phyloP scores from a whole-genome alignment of 179 eudicot genomes.

The Silene noctiflora region DNA sequence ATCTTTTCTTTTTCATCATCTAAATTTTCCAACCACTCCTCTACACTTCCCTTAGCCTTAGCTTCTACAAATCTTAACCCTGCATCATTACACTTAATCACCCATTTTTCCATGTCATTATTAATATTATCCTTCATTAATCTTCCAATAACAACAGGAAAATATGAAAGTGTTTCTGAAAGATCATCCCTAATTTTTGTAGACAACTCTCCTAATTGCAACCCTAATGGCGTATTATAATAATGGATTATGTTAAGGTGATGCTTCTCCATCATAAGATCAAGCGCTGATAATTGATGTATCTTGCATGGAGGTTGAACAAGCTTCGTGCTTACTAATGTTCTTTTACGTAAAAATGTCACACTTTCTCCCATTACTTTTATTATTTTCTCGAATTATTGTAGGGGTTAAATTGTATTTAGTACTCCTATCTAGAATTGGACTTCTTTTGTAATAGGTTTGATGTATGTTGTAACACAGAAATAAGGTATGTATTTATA shows the following conservation, averaged over 20 bases:
- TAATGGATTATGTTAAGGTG: slow-evolving; percentile 42
- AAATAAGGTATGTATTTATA: too few species aligned
- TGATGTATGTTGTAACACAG: too few species aligned
- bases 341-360: slow-evolving; percentile 37
- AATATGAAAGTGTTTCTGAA: slow-evolving; percentile 37
- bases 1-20: slow-evolving; percentile 48
- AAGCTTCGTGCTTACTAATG: slow-evolving; percentile 43
- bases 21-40: slow-evolving; percentile 47
- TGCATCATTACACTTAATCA: slow-evolving; percentile 63
- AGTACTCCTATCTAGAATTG: background rate
- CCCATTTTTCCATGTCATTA: slow-evolving; percentile 38
- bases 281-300: slow-evolving; percentile 42
- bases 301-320: slow-evolving; percentile 38
- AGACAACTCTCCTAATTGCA: slow-evolving; percentile 23
- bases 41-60: slow-evolving; percentile 52
- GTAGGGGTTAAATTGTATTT: background rate
- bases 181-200: slow-evolving; percentile 34
- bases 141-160: slow-evolving; percentile 46
- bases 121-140: slow-evolving; percentile 27
- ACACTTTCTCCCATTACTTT: slow-evolving; percentile 28
- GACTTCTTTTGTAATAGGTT: background rate
- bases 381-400: background rate
- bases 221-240: slow-evolving; percentile 28
- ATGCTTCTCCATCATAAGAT: slow-evolving; percentile 53
- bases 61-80: slow-evolving; percentile 61